Conservation (phyloP, 2,329 filamentous ascomycete genomes). For the Pleochaeta shiraiana region DNA sequence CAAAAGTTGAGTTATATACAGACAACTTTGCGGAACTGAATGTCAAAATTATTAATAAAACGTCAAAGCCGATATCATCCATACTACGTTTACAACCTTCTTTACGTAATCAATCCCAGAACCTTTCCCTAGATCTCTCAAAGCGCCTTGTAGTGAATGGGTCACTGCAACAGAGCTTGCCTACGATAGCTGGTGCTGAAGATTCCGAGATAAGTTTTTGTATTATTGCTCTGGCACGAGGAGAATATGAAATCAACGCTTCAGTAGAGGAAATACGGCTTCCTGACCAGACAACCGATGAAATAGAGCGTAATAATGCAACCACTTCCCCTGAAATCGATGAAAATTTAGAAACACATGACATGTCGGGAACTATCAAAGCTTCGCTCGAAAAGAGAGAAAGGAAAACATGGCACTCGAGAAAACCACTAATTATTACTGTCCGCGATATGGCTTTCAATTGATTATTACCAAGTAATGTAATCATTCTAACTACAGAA, state of each 20-base stretch:
- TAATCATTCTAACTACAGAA: no score
- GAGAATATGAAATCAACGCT: slow-evolving; percentile 63
- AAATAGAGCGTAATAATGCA: slow-evolving; percentile 16
- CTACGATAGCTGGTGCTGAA: slow-evolving; percentile 34
- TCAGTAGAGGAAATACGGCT: slow-evolving; percentile 60
- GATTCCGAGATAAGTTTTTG: slow-evolving; percentile 42
- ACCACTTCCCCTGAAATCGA: slow-evolving; percentile 25
- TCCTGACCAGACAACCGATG: slow-evolving; percentile 3
- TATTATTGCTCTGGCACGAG: slow-evolving; percentile 53
- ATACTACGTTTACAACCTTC: slow-evolving; percentile 58
- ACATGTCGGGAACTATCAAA: slow-evolving; percentile 35
- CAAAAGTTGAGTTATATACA: slow-evolving; percentile 19
- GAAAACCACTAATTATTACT: slow-evolving; percentile 31
- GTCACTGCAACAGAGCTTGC: slow-evolving; percentile 52
- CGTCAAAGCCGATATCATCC: slow-evolving; percentile 40
- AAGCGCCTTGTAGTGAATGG: slow-evolving; percentile 74
- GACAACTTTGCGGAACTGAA: slow-evolving; percentile 48
- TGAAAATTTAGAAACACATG: background rate
- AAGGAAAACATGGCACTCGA: slow-evolving; percentile 41
- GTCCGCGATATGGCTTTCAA: slow-evolving; percentile 33
- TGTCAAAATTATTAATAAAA: slow-evolving; percentile 57
- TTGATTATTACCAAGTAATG: no score
- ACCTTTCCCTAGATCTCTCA: slow-evolving; percentile 57
- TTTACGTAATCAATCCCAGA: slow-evolving; percentile 40
- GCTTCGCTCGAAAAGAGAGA: slow-evolving; percentile 35